phyloP scores from a whole-genome alignment of 2,329 filamentous ascomycete genomes.

The Aspergillus sp. region DNA sequence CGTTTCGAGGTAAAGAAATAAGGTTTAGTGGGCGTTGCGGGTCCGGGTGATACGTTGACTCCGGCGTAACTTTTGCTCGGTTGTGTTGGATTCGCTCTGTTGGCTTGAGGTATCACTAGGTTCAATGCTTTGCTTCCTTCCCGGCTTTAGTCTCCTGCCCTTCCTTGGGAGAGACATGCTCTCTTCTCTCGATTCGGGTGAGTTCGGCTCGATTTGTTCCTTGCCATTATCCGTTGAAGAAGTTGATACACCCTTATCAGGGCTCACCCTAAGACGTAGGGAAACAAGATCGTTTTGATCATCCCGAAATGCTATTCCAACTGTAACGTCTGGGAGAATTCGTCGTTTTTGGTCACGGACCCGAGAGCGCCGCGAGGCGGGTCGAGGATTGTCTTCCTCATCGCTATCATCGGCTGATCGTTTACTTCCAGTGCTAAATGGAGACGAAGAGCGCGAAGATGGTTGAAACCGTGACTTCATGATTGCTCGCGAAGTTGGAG shows the following conservation, averaged over 20 bases:
- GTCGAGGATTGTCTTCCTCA: conserved; percentile 35
- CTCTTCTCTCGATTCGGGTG: conserved; percentile 9
- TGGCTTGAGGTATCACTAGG: conserved; percentile 15
- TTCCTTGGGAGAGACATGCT: neutral
- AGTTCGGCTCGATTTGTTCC: conserved; percentile 10
- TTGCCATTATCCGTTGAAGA: neutral
- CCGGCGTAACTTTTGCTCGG: conserved; percentile 20
- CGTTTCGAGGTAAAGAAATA: neutral
- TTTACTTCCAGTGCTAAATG: conserved; percentile 43
- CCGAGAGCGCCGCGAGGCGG: conserved; percentile 27
- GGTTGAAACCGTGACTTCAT: conserved; percentile 35
- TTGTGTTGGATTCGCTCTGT: conserved; percentile 13
- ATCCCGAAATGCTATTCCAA: conserved; percentile 40
- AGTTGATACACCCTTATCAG: conserved; percentile 21
- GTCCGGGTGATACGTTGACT: conserved; percentile 20
- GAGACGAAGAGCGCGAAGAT: conserved; percentile 43
- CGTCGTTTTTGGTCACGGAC: conserved; percentile 31
- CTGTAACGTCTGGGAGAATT: conserved; percentile 38
- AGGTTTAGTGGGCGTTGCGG: conserved; percentile 11
- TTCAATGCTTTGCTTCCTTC: conserved; percentile 5
- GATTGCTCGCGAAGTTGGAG: conserved; percentile 21
- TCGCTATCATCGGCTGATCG: conserved; percentile 42
- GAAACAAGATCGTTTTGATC: conserved; percentile 41
- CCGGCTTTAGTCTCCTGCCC: conserved; percentile 12
- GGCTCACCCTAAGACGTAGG: conserved; percentile 34